Evolutionary conservation across 768 basidiomycete genomes (phyloP).

Genomic region (Leccinellum rugosiceps): DNA sequence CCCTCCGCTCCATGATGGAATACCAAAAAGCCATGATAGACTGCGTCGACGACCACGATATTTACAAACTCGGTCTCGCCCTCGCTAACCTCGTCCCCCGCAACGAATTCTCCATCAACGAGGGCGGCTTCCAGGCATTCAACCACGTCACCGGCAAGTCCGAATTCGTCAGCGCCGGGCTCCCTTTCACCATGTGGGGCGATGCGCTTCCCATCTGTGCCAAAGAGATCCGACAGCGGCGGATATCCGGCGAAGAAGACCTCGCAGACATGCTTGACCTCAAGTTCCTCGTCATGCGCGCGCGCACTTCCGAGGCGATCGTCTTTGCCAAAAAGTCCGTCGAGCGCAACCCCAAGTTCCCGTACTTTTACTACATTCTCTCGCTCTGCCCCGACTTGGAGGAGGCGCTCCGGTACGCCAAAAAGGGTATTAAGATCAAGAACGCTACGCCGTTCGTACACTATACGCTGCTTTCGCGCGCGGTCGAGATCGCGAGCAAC

Average conservation of each 20-base stretch:
- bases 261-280: conserved; percentile 63
- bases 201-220: conserved; percentile 62
- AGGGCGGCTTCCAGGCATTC: conserved; percentile 51
- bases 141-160: conserved; percentile 40
- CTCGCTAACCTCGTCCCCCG: conserved; percentile 48
- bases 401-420: conserved; percentile 56
- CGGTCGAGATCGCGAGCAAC: conserved; percentile 57
- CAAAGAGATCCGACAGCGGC: conserved; percentile 46
- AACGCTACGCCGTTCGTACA: conserved; percentile 53
- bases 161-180: conserved; percentile 44
- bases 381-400: conserved; percentile 46
- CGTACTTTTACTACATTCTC: conserved; percentile 64
- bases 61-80: conserved; percentile 49
- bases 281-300: conserved; percentile 52
- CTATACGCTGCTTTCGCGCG: conserved; percentile 56
- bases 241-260: conserved; percentile 43
- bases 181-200: conserved; percentile 58
- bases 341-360: conserved; percentile 53
- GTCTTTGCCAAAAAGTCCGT: conserved; percentile 45
- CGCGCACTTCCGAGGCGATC: conserved; percentile 47
- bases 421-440: conserved; percentile 63
- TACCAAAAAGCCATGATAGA: conserved; percentile 55
- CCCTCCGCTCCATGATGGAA: conserved; percentile 38
- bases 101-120: conserved; percentile 59
- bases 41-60: conserved; percentile 43